Base-by-base conservation (phyloP, 106 monocot species). In the Acanthochlamys bracteata region DNA sequence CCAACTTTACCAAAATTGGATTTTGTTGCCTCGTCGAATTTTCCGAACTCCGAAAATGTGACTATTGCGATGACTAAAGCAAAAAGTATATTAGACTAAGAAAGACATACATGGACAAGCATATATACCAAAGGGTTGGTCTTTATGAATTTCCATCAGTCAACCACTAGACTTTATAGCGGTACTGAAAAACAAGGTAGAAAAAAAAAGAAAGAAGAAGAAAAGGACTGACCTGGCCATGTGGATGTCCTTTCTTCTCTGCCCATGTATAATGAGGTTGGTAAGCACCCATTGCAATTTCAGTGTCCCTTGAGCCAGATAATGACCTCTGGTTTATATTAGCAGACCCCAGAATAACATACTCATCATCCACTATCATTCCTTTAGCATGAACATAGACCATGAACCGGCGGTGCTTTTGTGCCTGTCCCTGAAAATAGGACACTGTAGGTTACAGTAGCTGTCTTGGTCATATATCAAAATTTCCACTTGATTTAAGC, bases 321-420 rank as follows among this genome's bases (percentile, higher is more conserved):
- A 68, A 55, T 41, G 68, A 68, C 42, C 68, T 56, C 43, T 68
- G 57, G 42, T 68, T 68, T 2, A 68, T 68, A 46, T 68, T 68
- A 55, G 68, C 68, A 42, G 68, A 68, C 0, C 68, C 68, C 7
- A 68, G 24, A 25, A 68, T 57, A n/a, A 68, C 68, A 58, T 68
- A 68, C 68, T 68, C 68, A 25, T 68, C 68, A 43, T 68, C 68
- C 42, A 60, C 49, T 57, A 68, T 68, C 68, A 68, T 68, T 53
- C 68, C 68, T 45, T 68, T 68, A 23, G 68, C 24, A 68, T 68
- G 68, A 68, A 68, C 68, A 68, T 68, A 68, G 41, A 68, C 57
- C 68, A 68, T 68, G 68, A 68, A 68, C 4, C 68, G 57, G 14
- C 68, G 57, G 42, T 56, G 56, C 24, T 68, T 68, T 68, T 68